phyloP scores from a whole-genome alignment of 768 basidiomycete species.

The Lactarius quietus region DNA sequence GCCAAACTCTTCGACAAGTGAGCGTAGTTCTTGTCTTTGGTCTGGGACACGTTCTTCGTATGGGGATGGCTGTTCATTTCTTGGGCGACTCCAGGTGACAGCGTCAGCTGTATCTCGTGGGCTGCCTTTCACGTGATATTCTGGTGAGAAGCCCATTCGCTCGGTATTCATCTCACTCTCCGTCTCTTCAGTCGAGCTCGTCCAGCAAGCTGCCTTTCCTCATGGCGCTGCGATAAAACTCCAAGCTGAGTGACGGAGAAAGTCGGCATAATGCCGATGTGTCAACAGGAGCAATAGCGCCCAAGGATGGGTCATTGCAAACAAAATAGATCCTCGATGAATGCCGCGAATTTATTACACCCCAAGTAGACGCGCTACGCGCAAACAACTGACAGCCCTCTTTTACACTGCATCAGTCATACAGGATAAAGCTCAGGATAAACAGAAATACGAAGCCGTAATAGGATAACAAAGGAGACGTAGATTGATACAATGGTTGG shows the following conservation, averaged over 20 bases:
- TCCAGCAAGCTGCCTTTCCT: slow-evolving; percentile 7
- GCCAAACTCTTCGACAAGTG: slow-evolving; percentile 69
- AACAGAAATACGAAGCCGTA: slow-evolving; percentile 6
- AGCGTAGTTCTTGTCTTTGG: slow-evolving; percentile 77
- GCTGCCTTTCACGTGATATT: slow-evolving; percentile 10
- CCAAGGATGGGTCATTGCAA: not conserved
- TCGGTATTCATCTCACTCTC: not conserved
- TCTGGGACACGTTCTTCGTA: slow-evolving; percentile 65
- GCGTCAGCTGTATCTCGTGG: not conserved
- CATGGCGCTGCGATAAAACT: not conserved
- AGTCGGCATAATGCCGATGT: not conserved
- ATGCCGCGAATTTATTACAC: slow-evolving; percentile 10
- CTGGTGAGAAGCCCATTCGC: no score
- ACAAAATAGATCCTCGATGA: slow-evolving; percentile 1
- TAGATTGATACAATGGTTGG: slow-evolving; percentile 18
- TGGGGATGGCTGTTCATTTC: slow-evolving; percentile 29
- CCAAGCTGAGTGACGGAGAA: slow-evolving; percentile 17
- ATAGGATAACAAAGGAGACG: slow-evolving; percentile 11
- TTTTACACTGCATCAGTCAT: slow-evolving; percentile 19
- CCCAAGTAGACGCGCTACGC: slow-evolving; percentile 1
- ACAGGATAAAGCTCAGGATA: slow-evolving; percentile 19
- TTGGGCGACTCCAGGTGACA: not conserved
- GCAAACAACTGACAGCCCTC: slow-evolving; percentile 4
- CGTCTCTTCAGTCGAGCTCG: not conserved
- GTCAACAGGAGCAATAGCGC: not conserved